Conservation (phyloP, 1,284 basidiomycete species). For the Entoloma clypeatum region DNA sequence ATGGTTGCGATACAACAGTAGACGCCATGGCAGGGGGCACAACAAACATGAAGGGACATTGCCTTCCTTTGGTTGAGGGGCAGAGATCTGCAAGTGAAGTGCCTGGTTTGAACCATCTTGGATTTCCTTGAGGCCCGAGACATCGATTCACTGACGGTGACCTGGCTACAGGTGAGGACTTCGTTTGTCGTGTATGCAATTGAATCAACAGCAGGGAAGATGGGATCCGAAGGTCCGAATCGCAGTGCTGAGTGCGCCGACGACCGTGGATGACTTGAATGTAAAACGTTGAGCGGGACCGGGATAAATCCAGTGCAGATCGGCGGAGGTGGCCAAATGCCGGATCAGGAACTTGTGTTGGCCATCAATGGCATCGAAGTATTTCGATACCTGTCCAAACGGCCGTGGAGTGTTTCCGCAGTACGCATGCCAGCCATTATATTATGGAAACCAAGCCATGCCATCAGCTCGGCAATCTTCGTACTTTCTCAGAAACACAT, state of each 20-base stretch:
- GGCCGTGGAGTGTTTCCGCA: slow-evolving; percentile 7
- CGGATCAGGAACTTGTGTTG: slow-evolving; percentile 3
- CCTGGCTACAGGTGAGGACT: slow-evolving; percentile 7
- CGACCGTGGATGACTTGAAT: slow-evolving; percentile 3
- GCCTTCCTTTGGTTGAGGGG: slow-evolving; percentile 6
- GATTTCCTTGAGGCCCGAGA: slow-evolving; percentile 8
- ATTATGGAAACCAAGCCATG: slow-evolving; percentile 1
- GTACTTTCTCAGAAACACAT: slow-evolving; percentile 2
- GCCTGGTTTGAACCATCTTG: slow-evolving; percentile 7
- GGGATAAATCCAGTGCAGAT: slow-evolving; percentile 2
- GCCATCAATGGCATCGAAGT: slow-evolving; percentile 8
- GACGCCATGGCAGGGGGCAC: slow-evolving; percentile 9
- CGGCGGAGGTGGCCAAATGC: slow-evolving; percentile 3
- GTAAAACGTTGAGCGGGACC: slow-evolving; percentile 2
- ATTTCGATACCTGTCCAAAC: slow-evolving; percentile 8
- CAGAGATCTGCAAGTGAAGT: slow-evolving; percentile 7
- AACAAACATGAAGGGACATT: slow-evolving; percentile 9
- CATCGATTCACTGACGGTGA: slow-evolving; percentile 3
- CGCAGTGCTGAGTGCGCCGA: neutral
- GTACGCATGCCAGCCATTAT: slow-evolving; percentile 2
- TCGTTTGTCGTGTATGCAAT: slow-evolving; percentile 5
- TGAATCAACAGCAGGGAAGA: slow-evolving; percentile 6
- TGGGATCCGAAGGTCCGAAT: slow-evolving; percentile 8
- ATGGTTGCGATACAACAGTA: slow-evolving; percentile 8
- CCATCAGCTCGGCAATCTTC: slow-evolving; percentile 3